These are phyloP conservation scores for Calonectria ilicicola DNA, from an alignment of 2,329 filamentous ascomycete species.

Conservation along the genomic window DNA sequence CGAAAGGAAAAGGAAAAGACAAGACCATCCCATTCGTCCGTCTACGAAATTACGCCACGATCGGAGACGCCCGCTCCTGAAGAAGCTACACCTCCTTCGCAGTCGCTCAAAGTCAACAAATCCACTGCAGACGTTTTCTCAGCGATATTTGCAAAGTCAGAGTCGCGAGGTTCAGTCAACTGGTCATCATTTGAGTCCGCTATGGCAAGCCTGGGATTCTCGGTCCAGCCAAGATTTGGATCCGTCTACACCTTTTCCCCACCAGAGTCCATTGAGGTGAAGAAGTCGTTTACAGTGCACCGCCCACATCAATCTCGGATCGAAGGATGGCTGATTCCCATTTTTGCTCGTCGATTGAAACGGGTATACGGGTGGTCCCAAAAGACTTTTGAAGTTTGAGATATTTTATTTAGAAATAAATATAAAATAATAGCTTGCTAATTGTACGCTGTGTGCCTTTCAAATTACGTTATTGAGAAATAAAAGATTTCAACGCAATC, in stretches of 20 bases:
- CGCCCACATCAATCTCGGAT: slow-evolving; percentile 52
- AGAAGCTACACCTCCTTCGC: not conserved
- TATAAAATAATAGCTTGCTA: too few relatives aligned
- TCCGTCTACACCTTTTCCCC: slow-evolving; percentile 56
- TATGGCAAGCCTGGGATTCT: slow-evolving; percentile 56
- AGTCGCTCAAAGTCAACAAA: slow-evolving; percentile 51
- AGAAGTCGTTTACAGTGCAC: slow-evolving; percentile 49
- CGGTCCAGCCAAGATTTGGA: slow-evolving; percentile 53
- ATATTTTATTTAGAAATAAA: too few relatives aligned
- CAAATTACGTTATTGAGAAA: too few relatives aligned
- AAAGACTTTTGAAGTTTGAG: slow-evolving; percentile 47
- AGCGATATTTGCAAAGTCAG: slow-evolving; percentile 46
- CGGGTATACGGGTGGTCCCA: slow-evolving; percentile 52
- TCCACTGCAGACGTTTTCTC: slow-evolving; percentile 53
- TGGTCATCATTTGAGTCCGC: slow-evolving; percentile 55
- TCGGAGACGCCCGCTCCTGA: not conserved
- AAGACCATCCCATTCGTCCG: slow-evolving; percentile 50
- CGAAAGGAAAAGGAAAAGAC: slow-evolving; percentile 59
- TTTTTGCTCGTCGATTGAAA: slow-evolving; percentile 47
- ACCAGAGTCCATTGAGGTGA: slow-evolving; percentile 37
- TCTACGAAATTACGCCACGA: slow-evolving; percentile 44
- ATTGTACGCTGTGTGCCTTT: too few relatives aligned
- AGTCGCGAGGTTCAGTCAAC: slow-evolving; percentile 45
- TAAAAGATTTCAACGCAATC: too few relatives aligned
- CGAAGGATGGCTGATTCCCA: slow-evolving; percentile 45